Evolutionary conservation across 129 eudicot species (phyloP), one percentile per base, ranked within the genome.

Genomic region (Kitagawia praeruptora): DNA sequence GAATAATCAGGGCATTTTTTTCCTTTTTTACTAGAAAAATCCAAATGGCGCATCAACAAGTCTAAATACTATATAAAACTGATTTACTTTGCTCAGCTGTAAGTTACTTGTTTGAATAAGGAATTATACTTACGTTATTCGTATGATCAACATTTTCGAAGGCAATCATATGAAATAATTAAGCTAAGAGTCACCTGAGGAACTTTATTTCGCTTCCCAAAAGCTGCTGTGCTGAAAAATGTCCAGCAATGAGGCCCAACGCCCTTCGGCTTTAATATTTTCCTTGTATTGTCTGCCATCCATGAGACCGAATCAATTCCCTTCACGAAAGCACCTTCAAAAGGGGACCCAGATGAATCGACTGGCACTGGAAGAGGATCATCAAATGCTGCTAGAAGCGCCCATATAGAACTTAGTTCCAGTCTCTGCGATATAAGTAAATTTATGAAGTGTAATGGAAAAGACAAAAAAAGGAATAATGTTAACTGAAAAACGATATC

Each of bases 281-380:
- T 94, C 47, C 85, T 86, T 27, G 96, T 88, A 76, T 94, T 91
- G 87, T 94, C 88, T 72, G 89, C 98, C 84, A 94, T 91, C 98
- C 98, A 94, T 31, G 98, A 91, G 78, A 94, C 47, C 21, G 98
- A 86, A 38, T 94, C 93, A 78, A 91, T 74, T 61, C 96, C 98
- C 83, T 94, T 88, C 54, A 94, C 96, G 80, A 94, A 94, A 42
- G 98, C 98, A 37, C 98, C 98, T 82, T 94, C 97, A 78, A 93
- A 88, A n/a, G 91, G 90, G 79, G 76, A 66, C 77, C 81, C 82
- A 70, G 54, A 44, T 72, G 79, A 84, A 79, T 63, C 70, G 61
- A 87, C 80, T 5, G 94, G 92, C 75, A 89, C 76, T 48, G 97
- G 97, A 84, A 94, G 91, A 87, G 97, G 96, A 67, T 94, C 96